Evolutionary conservation across 108 stramenopile species (phyloP).

Genomic region (Discostella stelligeroides): DNA sequence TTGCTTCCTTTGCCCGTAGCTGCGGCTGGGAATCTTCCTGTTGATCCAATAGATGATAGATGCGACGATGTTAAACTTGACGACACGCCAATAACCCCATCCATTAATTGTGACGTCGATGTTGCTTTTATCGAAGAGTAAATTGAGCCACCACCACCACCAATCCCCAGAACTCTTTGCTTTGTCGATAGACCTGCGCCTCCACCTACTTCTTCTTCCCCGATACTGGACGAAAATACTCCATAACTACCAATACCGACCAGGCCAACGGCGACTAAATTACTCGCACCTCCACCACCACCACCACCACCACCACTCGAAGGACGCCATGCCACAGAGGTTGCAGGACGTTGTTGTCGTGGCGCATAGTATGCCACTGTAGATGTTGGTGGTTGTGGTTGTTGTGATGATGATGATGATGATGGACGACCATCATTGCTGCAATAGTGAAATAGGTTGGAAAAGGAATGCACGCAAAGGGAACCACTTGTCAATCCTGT

Average conservation of each 20-base stretch:
- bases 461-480: slow-evolving; percentile 69
- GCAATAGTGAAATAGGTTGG: slow-evolving; percentile 15
- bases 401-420: too few relatives aligned
- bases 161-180: too few relatives aligned
- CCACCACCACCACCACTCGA: too few relatives aligned
- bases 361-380: slow-evolving; percentile 69
- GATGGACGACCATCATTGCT: slow-evolving; percentile 3
- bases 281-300: too few relatives aligned
- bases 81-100: too few relatives aligned
- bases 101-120: too few relatives aligned
- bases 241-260: slow-evolving; percentile 31
- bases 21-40: too few relatives aligned
- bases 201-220: slow-evolving; percentile 13
- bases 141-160: too few relatives aligned
- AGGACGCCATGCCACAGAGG: slow-evolving; percentile 72
- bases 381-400: slow-evolving; percentile 29
- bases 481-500: slow-evolving; percentile 80
- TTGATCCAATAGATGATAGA: too few relatives aligned
- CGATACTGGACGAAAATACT: too few relatives aligned
- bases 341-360: slow-evolving; percentile 69
- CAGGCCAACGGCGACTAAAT: slow-evolving; percentile 72
- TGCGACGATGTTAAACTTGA: too few relatives aligned
- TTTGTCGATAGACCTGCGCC: slow-evolving; percentile 66
- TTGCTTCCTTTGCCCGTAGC: slow-evolving; percentile 3
- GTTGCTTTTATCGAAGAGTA: too few relatives aligned